phyloP scores from a whole-genome alignment of 163 green algal species.

The Scenedesmus sp. region DNA sequence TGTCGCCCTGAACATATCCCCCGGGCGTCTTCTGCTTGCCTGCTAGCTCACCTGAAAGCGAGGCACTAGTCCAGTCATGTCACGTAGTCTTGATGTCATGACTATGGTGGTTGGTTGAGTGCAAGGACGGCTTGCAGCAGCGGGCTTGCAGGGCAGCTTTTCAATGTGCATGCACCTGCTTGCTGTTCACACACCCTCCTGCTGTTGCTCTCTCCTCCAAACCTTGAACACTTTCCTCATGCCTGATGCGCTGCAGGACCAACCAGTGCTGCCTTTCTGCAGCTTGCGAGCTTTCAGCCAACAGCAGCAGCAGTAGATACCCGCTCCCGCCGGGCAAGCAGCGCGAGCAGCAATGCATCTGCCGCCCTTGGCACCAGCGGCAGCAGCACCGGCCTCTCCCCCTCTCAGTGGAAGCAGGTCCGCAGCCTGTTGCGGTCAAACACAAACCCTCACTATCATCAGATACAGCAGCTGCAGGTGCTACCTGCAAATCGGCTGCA shows the following conservation, averaged over 20 bases:
- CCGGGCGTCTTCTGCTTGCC: neutral
- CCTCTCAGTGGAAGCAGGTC: constrained; percentile 34
- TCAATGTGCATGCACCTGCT: neutral
- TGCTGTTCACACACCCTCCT: neutral
- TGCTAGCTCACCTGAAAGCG: neutral
- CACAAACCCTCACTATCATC: constrained; percentile 14
- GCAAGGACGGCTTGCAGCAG: neutral
- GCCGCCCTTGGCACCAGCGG: neutral
- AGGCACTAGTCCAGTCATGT: neutral
- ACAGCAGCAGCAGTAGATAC: neutral
- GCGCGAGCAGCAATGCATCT: constrained; percentile 2
- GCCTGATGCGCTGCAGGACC: neutral
- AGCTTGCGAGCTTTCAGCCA: neutral
- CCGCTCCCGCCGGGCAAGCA: neutral
- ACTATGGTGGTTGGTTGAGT: neutral
- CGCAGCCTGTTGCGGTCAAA: constrained; percentile 17
- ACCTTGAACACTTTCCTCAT: neutral
- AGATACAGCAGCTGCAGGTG: constrained; percentile 26
- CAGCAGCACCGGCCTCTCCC: neutral
- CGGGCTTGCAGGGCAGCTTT: neutral
- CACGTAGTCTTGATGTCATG: neutral
- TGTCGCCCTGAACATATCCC: neutral
- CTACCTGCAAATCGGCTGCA: neutral
- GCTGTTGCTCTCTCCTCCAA: neutral
- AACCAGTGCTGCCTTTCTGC: neutral